Evolutionary conservation across 176 grass and related monocot genomes (phyloP).

Genomic region (Saccharum officinarum): DNA sequence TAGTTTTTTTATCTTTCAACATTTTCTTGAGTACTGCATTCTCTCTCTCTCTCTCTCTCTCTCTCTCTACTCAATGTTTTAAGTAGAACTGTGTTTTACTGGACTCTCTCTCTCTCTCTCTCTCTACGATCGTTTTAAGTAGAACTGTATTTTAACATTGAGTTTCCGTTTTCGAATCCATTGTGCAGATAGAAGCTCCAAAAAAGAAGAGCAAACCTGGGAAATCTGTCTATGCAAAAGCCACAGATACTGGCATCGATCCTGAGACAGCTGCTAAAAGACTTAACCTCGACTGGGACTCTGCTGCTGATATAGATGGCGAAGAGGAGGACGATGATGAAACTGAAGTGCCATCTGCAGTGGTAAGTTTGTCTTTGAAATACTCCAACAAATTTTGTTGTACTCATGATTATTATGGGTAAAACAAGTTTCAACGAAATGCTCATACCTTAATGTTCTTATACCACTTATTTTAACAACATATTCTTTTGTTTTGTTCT

Average conservation of each 20-base stretch:
- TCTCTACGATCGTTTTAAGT: not conserved
- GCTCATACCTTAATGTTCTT: not conserved
- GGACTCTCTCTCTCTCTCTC: not conserved
- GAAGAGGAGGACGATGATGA: slow-evolving; percentile 58
- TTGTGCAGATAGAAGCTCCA: slow-evolving; percentile 59
- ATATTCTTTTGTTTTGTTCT: slow-evolving; percentile 17
- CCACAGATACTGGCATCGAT: slow-evolving; percentile 91
- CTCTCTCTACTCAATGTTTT: not conserved
- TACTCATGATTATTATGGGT: not conserved
- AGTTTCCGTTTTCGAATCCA: slow-evolving; percentile 11
- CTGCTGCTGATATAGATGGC: slow-evolving; percentile 75
- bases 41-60: not conserved
- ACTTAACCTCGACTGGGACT: slow-evolving; percentile 91
- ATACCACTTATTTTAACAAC: not conserved
- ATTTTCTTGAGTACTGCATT: not conserved
- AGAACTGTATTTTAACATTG: not conserved
- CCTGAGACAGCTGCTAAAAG: slow-evolving; percentile 75
- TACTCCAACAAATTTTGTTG: not conserved
- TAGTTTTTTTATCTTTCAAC: slow-evolving; percentile 16
- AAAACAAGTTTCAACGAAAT: not conserved
- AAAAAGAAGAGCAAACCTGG: slow-evolving; percentile 64
- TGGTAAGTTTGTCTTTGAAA: slow-evolving; percentile 52
- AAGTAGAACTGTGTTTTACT: not conserved
- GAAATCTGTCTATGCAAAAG: slow-evolving; percentile 88
- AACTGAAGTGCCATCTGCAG: slow-evolving; percentile 73